These are phyloP conservation scores for Camellia lanceoleosa DNA, from an alignment of 148 eudicot species.

Conservation along the genomic window DNA sequence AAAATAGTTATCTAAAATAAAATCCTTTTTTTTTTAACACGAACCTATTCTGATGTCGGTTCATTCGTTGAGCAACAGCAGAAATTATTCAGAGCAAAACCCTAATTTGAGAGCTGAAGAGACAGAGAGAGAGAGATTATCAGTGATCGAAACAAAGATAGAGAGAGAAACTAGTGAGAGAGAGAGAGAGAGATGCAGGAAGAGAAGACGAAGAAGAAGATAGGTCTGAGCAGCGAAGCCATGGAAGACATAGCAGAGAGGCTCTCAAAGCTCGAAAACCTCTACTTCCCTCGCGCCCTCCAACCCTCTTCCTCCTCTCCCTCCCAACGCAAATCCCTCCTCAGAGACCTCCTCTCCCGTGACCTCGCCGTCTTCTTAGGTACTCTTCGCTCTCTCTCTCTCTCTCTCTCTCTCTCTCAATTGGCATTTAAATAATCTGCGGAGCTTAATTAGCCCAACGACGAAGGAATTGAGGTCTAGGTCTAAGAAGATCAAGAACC, in stretches of 20 bases:
- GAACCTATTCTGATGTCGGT: no score
- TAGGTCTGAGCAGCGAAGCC: constrained; percentile 28
- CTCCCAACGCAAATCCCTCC: constrained; percentile 64
- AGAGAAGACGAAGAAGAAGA: constrained; percentile 14
- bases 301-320: constrained; percentile 51
- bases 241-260: constrained; percentile 58
- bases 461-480: constrained; percentile 54
- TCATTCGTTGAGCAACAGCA: no score
- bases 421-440: constrained; percentile 81
- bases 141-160: no score
- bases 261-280: constrained; percentile 59
- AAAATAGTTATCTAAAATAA: no score
- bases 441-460: constrained; percentile 64
- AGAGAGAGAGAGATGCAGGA: constrained; percentile 19
- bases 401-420: constrained; percentile 15
- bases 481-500: constrained; percentile 67
- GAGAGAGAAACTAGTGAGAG: not conserved
- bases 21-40: no score
- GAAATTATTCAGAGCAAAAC: no score
- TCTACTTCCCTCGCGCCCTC: constrained; percentile 76
- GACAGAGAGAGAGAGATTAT: not conserved
- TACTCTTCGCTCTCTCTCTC: constrained; percentile 13
- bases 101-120: not conserved
- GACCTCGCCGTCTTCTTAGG: constrained; percentile 84
- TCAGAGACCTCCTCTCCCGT: constrained; percentile 68